Percentiles rank a stretch among this genome's conserved stretches.
These are phyloP conservation scores for Eimeria sp. DNA, from an alignment of 169 alveolate species.

Conservation along the genomic window DNA sequence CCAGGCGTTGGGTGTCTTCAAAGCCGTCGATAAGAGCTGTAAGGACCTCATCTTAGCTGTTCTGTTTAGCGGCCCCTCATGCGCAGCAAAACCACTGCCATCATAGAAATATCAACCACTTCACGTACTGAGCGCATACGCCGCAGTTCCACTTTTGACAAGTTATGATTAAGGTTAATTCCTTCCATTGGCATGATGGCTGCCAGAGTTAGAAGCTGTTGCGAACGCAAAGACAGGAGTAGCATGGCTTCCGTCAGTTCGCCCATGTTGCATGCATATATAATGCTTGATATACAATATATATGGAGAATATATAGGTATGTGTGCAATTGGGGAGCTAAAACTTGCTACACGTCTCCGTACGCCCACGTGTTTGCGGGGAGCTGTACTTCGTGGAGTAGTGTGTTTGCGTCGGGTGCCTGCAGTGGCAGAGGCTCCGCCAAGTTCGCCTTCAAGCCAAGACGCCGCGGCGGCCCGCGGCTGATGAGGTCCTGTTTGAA, in stretches of 20 bases:
- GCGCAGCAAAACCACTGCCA: background rate
- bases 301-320: background rate
- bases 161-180: background rate
- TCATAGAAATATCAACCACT: background rate
- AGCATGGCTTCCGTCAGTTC: background rate
- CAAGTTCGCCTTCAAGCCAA: background rate
- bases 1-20: constrained; percentile 75
- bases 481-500: background rate
- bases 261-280: background rate
- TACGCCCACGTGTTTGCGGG: background rate
- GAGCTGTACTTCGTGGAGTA: background rate
- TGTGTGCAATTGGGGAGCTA: background rate
- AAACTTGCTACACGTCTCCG: background rate
- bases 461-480: background rate
- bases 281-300: background rate
- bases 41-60: background rate
- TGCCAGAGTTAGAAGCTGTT: background rate
- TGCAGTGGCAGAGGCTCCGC: constrained; percentile 28
- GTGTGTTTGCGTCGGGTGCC: background rate
- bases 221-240: background rate
- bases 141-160: background rate
- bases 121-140: background rate
- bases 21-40: constrained; percentile 35
- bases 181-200: background rate
- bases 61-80: background rate